Conservation (phyloP, 2,329 filamentous ascomycete genomes). For the Colletotrichum sp. region DNA sequence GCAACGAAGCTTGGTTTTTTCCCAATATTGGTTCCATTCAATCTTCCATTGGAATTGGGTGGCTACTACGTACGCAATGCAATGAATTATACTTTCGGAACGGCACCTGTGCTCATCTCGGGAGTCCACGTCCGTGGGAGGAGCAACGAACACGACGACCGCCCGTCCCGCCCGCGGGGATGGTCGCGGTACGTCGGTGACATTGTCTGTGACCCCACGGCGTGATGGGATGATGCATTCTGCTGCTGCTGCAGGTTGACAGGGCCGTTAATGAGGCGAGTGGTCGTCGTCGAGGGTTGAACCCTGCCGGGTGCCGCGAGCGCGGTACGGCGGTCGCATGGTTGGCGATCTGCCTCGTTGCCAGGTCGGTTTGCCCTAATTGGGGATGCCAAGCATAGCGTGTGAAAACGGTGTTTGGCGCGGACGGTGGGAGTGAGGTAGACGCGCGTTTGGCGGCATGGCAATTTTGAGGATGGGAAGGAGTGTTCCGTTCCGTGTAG, state of each 20-base stretch:
- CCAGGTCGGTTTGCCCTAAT: background rate
- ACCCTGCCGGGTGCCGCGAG: background rate
- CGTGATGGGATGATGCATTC: background rate
- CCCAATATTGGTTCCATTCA: background rate
- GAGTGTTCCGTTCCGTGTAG: background rate
- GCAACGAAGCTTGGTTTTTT: background rate
- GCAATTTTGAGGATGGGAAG: background rate
- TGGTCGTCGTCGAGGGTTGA: background rate
- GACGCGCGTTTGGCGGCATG: background rate
- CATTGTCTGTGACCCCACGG: background rate
- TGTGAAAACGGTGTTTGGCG: background rate
- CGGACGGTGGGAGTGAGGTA: background rate
- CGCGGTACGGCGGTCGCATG: background rate
- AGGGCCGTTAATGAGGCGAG: background rate
- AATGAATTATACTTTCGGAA: slow-evolving; percentile 3
- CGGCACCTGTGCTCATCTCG: background rate
- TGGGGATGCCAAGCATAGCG: background rate
- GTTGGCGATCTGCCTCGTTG: background rate
- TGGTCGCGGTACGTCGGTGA: background rate
- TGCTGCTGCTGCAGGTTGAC: background rate
- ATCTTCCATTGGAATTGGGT: background rate
- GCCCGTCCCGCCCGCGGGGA: background rate
- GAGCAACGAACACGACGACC: background rate
- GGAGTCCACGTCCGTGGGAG: background rate
- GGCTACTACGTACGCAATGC: background rate